phyloP scores from a whole-genome alignment of 805 yeast species.

The Saccharomycopsis microspora region DNA sequence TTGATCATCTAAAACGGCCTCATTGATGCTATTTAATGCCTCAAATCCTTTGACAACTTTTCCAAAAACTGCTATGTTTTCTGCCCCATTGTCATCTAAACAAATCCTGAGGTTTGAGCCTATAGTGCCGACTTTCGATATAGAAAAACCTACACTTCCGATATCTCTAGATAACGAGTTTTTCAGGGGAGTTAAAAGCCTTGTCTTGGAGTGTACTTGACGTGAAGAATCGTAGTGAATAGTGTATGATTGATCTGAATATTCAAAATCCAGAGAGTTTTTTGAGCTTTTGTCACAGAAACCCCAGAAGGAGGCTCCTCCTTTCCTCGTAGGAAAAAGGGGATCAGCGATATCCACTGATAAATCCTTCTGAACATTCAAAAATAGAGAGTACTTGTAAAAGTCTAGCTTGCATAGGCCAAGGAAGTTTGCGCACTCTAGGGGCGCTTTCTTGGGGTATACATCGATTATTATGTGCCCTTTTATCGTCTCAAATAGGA shows the following conservation, averaged over 20 bases:
- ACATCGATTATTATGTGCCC: constrained; percentile 46
- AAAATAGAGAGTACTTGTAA: constrained; percentile 41
- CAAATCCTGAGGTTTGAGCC: constrained; percentile 6
- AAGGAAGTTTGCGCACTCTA: constrained; percentile 35
- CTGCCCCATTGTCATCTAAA: constrained; percentile 13
- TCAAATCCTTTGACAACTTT: constrained; percentile 39
- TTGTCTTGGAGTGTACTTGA: too few relatives aligned
- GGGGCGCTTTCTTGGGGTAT: constrained; percentile 24
- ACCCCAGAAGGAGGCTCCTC: constrained; percentile 10
- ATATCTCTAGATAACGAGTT: too few relatives aligned
- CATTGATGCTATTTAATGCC: constrained; percentile 33
- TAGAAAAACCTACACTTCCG: too few relatives aligned
- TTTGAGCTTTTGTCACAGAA: constrained; percentile 10
- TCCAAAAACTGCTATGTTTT: constrained; percentile 32
- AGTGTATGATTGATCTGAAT: too few relatives aligned
- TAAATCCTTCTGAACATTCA: constrained; percentile 29
- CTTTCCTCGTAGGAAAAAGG: constrained; percentile 24
- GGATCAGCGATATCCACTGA: constrained; percentile 39
- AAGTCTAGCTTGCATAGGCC: constrained; percentile 41
- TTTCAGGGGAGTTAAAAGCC: too few relatives aligned
- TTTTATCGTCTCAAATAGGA: constrained; percentile 26
- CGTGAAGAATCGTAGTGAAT: too few relatives aligned
- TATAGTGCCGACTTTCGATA: background rate
- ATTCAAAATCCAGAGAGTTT: background rate
- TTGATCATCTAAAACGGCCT: constrained; percentile 26